Evolutionary conservation across 495 filamentous ascomycete genomes (phyloP).

Genomic region (Aspergillus baeticus): DNA sequence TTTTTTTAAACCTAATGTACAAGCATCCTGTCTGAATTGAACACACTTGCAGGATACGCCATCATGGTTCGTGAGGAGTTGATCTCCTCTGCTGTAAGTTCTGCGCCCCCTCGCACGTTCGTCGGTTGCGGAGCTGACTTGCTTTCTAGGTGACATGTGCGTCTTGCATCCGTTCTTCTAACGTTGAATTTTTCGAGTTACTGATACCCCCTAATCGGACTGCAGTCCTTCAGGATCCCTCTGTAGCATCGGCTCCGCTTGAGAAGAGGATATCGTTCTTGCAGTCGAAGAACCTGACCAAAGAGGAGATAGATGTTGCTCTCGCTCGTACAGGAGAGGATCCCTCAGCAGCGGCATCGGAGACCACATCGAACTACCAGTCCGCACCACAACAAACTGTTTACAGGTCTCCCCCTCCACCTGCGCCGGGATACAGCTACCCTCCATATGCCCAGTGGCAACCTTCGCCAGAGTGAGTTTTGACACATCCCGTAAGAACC

Average conservation of each 20-base stretch:
- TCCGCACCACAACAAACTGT: slow-evolving; percentile 49
- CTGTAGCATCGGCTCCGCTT: slow-evolving; percentile 82
- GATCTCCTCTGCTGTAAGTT: slow-evolving; percentile 74
- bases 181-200: slow-evolving; percentile 4
- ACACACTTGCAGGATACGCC: slow-evolving; percentile 17
- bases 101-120: slow-evolving; percentile 10
- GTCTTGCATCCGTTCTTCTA: slow-evolving; percentile 14
- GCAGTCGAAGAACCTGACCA: slow-evolving; percentile 94
- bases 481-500: not conserved
- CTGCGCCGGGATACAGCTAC: slow-evolving; percentile 67
- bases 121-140: slow-evolving; percentile 21
- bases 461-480: slow-evolving; percentile 60
- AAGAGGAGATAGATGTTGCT: slow-evolving; percentile 87
- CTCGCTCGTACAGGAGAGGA: slow-evolving; percentile 70
- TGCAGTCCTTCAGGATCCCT: slow-evolving; percentile 89
- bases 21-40: slow-evolving; percentile 10
- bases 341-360: slow-evolving; percentile 37
- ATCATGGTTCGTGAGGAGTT: slow-evolving; percentile 83
- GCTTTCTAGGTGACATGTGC: slow-evolving; percentile 41
- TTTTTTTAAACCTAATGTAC: not conserved
- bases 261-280: slow-evolving; percentile 93
- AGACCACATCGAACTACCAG: slow-evolving; percentile 41
- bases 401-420: slow-evolving; percentile 51
- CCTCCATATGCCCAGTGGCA: slow-evolving; percentile 70
- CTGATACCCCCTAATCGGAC: slow-evolving; percentile 19